Percentiles rank a stretch among this genome's conserved stretches.
Conservation (phyloP, 768 basidiomycete species). For the Tremella fuciformis region DNA sequence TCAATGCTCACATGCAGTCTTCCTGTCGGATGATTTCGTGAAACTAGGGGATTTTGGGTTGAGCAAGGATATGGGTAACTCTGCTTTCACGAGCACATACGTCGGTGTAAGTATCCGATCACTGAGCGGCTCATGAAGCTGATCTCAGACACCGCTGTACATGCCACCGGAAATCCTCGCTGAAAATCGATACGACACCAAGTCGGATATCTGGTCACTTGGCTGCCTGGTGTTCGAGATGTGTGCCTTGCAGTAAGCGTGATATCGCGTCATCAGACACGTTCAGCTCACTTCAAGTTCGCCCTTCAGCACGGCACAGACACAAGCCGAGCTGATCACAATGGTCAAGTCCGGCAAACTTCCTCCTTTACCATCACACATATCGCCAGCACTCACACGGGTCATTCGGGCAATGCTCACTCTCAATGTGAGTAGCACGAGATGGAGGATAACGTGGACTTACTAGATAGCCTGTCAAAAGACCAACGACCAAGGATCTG, state of each 20-base stretch:
- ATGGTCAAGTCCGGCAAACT: conserved; percentile 46
- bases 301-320: conserved; percentile 47
- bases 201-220: conserved; percentile 97
- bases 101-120: conserved; percentile 70
- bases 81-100: conserved; percentile 91
- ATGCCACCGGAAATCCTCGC: conserved; percentile 99
- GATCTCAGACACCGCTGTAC: conserved; percentile 89
- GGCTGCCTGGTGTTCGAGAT: conserved; percentile 96
- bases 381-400: conserved; percentile 38
- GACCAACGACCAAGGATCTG: conserved; percentile 48
- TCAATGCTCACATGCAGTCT: conserved; percentile 60
- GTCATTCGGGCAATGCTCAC: conserved; percentile 48
- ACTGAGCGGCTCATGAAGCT: not conserved
- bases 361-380: conserved; percentile 42
- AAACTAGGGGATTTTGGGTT: conserved; percentile 97
- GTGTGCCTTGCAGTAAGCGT: conserved; percentile 72
- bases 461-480: conserved; percentile 34
- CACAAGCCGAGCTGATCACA: conserved; percentile 46
- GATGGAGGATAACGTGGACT: not conserved
- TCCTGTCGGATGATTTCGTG: conserved; percentile 77
- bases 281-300: conserved; percentile 34
- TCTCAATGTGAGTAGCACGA: conserved; percentile 35
- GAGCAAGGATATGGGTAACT: conserved; percentile 82
- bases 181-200: conserved; percentile 94
- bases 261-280: not conserved